These are phyloP conservation scores for Pharnaceum exiguum DNA, from an alignment of 148 eudicot species.

Conservation along the genomic window DNA sequence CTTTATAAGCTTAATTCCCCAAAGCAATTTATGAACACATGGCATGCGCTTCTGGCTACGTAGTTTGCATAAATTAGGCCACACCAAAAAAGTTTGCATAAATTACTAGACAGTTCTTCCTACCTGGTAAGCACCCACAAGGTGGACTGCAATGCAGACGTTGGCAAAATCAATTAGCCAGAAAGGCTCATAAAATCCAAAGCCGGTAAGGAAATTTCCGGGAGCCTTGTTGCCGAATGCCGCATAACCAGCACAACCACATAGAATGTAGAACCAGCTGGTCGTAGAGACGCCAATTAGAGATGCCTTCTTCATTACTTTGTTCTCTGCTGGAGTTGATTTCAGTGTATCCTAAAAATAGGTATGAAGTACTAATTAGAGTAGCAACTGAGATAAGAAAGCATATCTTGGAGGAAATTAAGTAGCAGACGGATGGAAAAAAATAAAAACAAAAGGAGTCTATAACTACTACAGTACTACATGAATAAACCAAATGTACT, in stretches of 20 bases:
- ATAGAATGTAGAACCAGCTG: conserved; percentile 55
- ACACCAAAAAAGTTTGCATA: neutral
- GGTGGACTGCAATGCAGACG: conserved; percentile 73
- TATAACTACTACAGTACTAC: too few relatives aligned
- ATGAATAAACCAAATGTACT: too few relatives aligned
- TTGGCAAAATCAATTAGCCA: conserved; percentile 85
- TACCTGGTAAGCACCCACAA: conserved; percentile 91
- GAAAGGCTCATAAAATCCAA: conserved; percentile 88
- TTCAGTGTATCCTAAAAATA: conserved; percentile 27
- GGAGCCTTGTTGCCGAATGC: conserved; percentile 85
- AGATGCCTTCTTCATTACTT: conserved; percentile 63
- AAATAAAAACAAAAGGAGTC: too few relatives aligned
- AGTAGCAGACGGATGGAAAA: too few relatives aligned
- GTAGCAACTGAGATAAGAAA: neutral
- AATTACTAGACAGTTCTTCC: too few relatives aligned
- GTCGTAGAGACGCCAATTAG: conserved; percentile 66
- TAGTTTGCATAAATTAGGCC: too few relatives aligned
- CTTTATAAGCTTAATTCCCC: too few relatives aligned
- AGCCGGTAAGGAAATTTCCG: conserved; percentile 88
- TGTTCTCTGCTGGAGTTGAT: conserved; percentile 28
- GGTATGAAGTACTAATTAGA: neutral
- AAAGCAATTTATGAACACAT: too few relatives aligned
- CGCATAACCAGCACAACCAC: conserved; percentile 74
- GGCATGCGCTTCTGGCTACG: too few relatives aligned
- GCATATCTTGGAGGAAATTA: too few relatives aligned